These are phyloP conservation scores for Zarea fungicola DNA, from an alignment of 2,329 filamentous ascomycete species.

Conservation along the genomic window DNA sequence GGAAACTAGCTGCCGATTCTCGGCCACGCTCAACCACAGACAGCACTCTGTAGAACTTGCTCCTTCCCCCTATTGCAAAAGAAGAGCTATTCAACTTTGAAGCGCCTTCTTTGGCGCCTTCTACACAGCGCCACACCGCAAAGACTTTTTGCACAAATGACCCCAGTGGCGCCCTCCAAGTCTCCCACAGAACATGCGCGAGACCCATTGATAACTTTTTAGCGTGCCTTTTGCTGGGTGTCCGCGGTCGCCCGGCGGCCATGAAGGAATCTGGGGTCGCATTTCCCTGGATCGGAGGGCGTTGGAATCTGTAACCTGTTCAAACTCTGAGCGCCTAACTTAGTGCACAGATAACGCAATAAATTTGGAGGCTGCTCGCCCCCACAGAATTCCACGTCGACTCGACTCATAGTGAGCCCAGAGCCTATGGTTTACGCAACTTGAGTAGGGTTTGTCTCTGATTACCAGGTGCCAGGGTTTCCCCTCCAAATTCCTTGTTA, in stretches of 20 bases:
- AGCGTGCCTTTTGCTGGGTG: background rate
- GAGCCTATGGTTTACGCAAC: too few species aligned
- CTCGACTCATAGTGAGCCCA: slow-evolving; percentile 7
- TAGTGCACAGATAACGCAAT: background rate
- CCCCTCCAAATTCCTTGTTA: slow-evolving; percentile 1
- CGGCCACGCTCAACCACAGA: too few species aligned
- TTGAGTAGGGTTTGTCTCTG: background rate
- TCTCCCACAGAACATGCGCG: slow-evolving; percentile 1
- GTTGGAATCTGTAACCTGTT: too few species aligned
- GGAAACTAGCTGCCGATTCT: too few species aligned
- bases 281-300: background rate
- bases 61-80: too few species aligned
- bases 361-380: background rate
- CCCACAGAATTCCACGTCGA: background rate
- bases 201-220: background rate
- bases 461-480: too few species aligned
- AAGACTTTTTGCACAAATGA: background rate
- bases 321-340: background rate
- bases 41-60: too few species aligned
- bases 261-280: background rate
- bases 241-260: slow-evolving; percentile 1
- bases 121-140: background rate
- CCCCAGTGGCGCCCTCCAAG: slow-evolving; percentile 3
- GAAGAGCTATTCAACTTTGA: background rate
- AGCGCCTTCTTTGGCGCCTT: background rate